phyloP scores from a whole-genome alignment of 2,329 filamentous ascomycete genomes.

The Cercospora sp. region DNA sequence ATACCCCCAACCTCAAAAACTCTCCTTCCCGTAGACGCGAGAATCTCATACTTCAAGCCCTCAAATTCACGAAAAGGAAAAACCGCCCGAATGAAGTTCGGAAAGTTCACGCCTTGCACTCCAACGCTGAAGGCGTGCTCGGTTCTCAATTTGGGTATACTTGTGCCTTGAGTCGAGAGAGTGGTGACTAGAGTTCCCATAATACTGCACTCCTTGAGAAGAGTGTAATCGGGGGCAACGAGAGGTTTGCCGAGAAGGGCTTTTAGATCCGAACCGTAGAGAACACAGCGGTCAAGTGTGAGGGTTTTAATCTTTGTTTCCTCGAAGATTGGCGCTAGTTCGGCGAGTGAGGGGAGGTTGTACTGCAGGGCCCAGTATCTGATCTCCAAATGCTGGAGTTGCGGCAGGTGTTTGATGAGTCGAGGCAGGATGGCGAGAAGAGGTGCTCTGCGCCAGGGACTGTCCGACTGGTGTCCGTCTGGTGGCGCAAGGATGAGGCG shows the following conservation, averaged over 20 bases:
- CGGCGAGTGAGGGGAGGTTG: neutral
- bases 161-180: neutral
- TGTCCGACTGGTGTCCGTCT: neutral
- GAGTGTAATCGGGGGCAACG: neutral
- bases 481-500: neutral
- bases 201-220: neutral
- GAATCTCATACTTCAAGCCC: neutral
- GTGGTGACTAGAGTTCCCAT: neutral
- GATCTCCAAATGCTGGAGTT: neutral
- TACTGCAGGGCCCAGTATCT: neutral
- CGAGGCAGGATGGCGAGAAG: neutral
- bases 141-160: neutral
- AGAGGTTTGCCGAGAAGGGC: neutral
- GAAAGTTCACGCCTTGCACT: neutral
- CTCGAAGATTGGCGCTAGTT: neutral
- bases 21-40: neutral
- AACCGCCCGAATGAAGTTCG: neutral
- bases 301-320: neutral
- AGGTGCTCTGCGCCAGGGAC: neutral
- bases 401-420: neutral
- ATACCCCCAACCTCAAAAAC: neutral
- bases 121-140: neutral
- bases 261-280: neutral
- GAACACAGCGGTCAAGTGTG: neutral
- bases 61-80: neutral